Evolutionary conservation across 192 early-diverging fungal species (phyloP), one percentile per base, ranked within the genome.

Genomic region (Umbelopsis sp.): DNA sequence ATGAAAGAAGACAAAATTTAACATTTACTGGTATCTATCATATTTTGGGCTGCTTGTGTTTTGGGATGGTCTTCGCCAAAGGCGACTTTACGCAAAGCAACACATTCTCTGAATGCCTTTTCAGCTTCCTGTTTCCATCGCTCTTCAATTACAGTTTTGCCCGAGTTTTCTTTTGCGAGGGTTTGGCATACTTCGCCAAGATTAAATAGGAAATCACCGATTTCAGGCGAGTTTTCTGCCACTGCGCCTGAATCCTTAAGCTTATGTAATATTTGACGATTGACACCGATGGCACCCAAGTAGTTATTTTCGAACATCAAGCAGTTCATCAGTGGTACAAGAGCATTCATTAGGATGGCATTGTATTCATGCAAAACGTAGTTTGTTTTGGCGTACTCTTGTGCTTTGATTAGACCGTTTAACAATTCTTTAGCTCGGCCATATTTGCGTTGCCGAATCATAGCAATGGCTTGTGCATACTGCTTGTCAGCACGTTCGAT

Each of bases 171-270:
- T 70, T 72, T 76, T 20, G 82, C 86, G 72, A 86, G 74, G 68
- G 82, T 83, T 70, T 84, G 72, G 72, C 79, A 82, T 68, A 87
- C 67, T 71, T 89, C 88, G 46, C 82, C 89, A 51, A 88, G 70
- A 1, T 82, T 70, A 67, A 81, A 78, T 61, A 80, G 71, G 71
- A 87, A 87, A 55, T 89, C 88, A 25, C 84, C 84, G 52, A 88
- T 70, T 16, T 87, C 81, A 20, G 90, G 83, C 65, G 85, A 88
- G 64, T 88, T 82, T 22, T 69, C 66, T 30, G 86, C 84, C 16
- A 87, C 80, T 22, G 82, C 79, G 66, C 76, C 44, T 3, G 84
- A 71, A 9, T 79, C 77, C 61, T 74, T 46, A 77, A 90, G 84
- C 16, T 82, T 77, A 50, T 82, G 73, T n/a, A 83, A 33, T 12